Conservation (phyloP, 495 filamentous ascomycete species). For the Parmelia sp. region DNA sequence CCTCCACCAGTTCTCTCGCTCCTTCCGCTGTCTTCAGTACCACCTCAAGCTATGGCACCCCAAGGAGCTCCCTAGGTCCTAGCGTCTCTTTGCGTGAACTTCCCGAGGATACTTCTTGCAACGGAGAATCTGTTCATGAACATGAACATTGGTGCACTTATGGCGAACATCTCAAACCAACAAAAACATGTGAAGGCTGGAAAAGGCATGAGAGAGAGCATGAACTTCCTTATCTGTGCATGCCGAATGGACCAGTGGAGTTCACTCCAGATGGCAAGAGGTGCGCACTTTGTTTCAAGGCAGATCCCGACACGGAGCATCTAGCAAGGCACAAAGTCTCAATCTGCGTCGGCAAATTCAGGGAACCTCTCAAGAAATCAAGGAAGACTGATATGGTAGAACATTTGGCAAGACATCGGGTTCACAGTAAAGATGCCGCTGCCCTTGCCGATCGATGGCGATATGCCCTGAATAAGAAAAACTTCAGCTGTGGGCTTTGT, state of each 20-base stretch:
- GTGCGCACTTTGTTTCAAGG: slow-evolving; percentile 2
- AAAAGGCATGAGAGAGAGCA: slow-evolving; percentile 19
- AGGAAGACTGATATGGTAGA: slow-evolving; percentile 1
- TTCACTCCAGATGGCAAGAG: neutral
- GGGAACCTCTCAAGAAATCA: neutral
- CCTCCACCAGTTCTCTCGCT: neutral
- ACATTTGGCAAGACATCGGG: slow-evolving; percentile 4
- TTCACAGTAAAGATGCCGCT: neutral
- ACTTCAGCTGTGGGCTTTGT: slow-evolving; percentile 13
- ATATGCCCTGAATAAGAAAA: neutral
- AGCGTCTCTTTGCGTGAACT: neutral
- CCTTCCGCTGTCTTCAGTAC: neutral
- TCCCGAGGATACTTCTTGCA: neutral
- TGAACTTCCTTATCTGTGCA: slow-evolving; percentile 4
- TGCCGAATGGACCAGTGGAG: slow-evolving; percentile 6
- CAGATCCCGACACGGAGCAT: neutral
- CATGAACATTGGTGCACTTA: neutral
- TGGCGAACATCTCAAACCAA: neutral
- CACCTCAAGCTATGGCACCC: neutral
- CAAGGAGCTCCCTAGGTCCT: neutral
- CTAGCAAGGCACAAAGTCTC: neutral
- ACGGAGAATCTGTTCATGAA: neutral
- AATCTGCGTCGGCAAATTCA: neutral
- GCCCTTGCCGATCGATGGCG: slow-evolving; percentile 8
- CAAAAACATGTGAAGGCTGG: slow-evolving; percentile 12